A percentile compares a stretch with the other conserved stretches of the same genome.
These are phyloP conservation scores for Epithemia pelagica DNA, from an alignment of 108 stramenopile species.

Conservation along the genomic window DNA sequence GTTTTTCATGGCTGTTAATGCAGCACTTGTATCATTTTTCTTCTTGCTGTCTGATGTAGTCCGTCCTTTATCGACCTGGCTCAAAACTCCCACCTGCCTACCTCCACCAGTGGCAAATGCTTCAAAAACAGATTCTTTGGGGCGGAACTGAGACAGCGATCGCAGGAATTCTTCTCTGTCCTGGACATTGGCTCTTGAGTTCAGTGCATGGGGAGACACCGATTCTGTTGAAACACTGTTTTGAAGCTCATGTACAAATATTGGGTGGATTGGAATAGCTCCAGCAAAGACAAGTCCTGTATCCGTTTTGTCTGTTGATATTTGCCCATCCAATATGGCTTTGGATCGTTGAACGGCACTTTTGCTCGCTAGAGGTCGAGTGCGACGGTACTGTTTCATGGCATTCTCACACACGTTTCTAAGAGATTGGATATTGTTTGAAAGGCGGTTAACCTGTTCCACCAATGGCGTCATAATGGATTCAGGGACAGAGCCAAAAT, in stretches of 20 bases:
- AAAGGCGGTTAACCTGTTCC: conserved; percentile 83
- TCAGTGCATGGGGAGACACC: conserved; percentile 7
- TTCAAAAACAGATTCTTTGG: conserved; percentile 96
- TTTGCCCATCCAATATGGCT: conserved; percentile 68
- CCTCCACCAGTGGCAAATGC: conserved; percentile 85
- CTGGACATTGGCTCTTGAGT: conserved; percentile 33
- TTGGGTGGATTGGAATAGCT: conserved; percentile 66
- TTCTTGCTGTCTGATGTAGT: conserved; percentile 26
- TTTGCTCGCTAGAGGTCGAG: conserved; percentile 83
- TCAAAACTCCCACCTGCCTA: conserved; percentile 56
- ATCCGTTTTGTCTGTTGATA: conserved; percentile 29
- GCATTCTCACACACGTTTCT: conserved; percentile 72
- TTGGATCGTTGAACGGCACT: conserved; percentile 80
- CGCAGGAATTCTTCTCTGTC: conserved; percentile 76
- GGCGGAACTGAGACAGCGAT: conserved; percentile 88
- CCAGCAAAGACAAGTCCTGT: conserved; percentile 55
- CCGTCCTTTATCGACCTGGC: conserved; percentile 76
- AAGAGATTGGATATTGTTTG: conserved; percentile 57
- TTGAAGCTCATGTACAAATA: conserved; percentile 45
- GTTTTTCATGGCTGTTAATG: conserved; percentile 79
- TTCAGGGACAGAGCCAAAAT: conserved; percentile 95
- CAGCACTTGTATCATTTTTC: conserved; percentile 54
- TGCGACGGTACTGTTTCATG: conserved; percentile 93
- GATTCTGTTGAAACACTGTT: conserved; percentile 12
- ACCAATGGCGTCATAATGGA: conserved; percentile 84